Evolutionary conservation across 1,284 basidiomycete species (phyloP), one percentile per base, ranked within the genome.

Genomic region (Puccinia polysora): DNA sequence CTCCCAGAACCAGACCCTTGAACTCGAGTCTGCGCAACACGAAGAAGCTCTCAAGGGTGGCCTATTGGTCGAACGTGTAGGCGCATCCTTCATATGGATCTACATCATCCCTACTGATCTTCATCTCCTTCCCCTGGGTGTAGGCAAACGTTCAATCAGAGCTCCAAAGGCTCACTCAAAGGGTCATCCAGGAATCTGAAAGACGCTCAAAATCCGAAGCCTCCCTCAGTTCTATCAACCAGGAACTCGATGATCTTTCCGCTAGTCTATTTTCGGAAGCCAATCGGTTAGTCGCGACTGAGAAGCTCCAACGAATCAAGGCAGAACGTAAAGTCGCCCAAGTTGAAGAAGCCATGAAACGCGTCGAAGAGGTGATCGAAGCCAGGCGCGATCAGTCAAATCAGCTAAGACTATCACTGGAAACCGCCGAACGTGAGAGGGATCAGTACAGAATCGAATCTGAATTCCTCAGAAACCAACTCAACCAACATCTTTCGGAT

Each of bases 141-240:
- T 28, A 91, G 79, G 83, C 86, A 34, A 89, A 95, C 80, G 93
- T 98, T 73, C 91, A 89, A 20, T 81, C 86, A 7, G 96, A 98
- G 81, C 88, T 98, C 77, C 95, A 88, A 76, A 86, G 91, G 34
- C 83, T 98, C 75, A 97, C 97, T 86, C 90, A 95, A 76, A 88
- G 88, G 64, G 88, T 94, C 23, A 91, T 93, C 14, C 92, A 96
- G 77, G 95, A 97, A 81, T 92, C 94, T 23, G 53, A 58, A 34
- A 86, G 88, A 75, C 85, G 93, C 20, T 93, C 92, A 18, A 88
- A 91, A 78, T 95, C 94, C 1, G 93, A 95, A 80, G 90, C 89
- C 18, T 86, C 89, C 52, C 83, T 82, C 25, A 81, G 81, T 74
- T 88, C 88, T 67, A 94, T 96, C 76, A 89, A 91, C 81, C 85